Percentiles rank a stretch among this genome's conserved stretches.
Evolutionary conservation across 1,284 basidiomycete species (phyloP).

Genomic region (Mycosarcoma mackinlayi): DNA sequence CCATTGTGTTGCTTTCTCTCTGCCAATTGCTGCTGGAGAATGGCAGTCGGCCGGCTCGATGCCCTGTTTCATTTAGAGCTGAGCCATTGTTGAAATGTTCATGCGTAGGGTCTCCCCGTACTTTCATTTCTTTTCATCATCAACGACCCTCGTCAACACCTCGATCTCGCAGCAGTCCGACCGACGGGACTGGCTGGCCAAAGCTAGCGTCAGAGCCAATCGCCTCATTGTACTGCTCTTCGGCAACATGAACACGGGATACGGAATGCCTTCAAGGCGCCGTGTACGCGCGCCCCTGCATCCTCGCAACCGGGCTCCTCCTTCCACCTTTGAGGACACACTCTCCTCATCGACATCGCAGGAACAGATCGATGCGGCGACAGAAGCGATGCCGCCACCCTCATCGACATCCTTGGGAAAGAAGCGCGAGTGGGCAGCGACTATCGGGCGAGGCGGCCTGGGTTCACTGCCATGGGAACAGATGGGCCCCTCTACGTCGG

Average conservation of each 20-base stretch:
- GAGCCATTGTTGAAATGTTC: neutral
- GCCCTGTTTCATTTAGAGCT: neutral
- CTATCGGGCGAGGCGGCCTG: constrained; percentile 20
- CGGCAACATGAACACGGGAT: constrained; percentile 36
- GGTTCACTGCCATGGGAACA: constrained; percentile 39
- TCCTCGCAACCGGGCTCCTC: constrained; percentile 25
- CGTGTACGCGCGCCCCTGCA: constrained; percentile 35
- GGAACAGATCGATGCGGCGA: neutral
- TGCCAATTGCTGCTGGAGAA: too few species aligned
- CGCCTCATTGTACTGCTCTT: neutral
- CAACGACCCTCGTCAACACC: constrained; percentile 2
- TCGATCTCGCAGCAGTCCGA: too few species aligned
- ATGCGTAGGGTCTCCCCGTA: constrained; percentile 11
- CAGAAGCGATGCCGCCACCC: constrained; percentile 20
- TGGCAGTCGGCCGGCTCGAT: constrained; percentile 8
- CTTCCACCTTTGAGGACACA: constrained; percentile 10
- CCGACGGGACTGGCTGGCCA: neutral
- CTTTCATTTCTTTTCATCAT: neutral
- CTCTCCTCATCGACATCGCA: neutral
- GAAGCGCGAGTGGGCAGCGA: constrained; percentile 37
- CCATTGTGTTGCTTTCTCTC: neutral
- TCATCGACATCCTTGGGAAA: constrained; percentile 18
- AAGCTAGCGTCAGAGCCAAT: neutral
- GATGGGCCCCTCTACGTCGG: constrained; percentile 29
- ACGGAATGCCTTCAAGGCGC: constrained; percentile 40